Evolutionary conservation across 2,329 filamentous ascomycete species (phyloP), one percentile per base, ranked within the genome.

Genomic region (Clarireedia sp.): DNA sequence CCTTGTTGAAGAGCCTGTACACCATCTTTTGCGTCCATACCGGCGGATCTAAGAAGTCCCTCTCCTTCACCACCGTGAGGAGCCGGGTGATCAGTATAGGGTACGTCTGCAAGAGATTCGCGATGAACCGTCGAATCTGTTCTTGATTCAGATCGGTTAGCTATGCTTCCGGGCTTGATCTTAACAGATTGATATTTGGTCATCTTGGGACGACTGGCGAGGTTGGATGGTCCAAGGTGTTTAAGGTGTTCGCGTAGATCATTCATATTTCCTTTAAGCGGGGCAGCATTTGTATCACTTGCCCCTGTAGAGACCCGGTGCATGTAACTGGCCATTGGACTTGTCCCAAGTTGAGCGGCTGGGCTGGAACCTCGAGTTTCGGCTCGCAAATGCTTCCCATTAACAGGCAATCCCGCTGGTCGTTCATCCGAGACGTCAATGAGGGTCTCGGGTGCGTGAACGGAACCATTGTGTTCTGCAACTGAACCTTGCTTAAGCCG

Each of bases 181-280:
- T 86, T 86, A 62, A 87, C 83, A 0, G 83, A 79, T 17, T 81
- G 79, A 17, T 78, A 80, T 17, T 77, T 76, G 1, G 82, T 85
- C 55, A 76, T 77, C 67, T 79, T 82, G 1, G 84, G 84, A 54
- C 83, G 82, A 16, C 79, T 78, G 5, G 84, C 84, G 19, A 79
- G 78, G 64, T 87, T 87, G 1, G 83, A 85, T 0, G 84, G 84
- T 0, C 83, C 83, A 0, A 87, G 78, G 59, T 82, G 78, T 60
- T 82, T 83, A 45, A 87, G 72, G 61, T 85, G 80, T 64, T 82
- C 77, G 63, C 75, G 77, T 72, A 85, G 81, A 51, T 86, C 82
- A 51, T 81, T 76, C 29, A 83, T 72, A 51, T 81, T 85, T 5
- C 80, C 78, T 62, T 81, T 78, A 5, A 85, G 73, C 1, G 81